Percentiles rank a stretch among this genome's conserved stretches.
phyloP scores from a whole-genome alignment of 805 yeast species.

The Candida khao-thaluensis region DNA sequence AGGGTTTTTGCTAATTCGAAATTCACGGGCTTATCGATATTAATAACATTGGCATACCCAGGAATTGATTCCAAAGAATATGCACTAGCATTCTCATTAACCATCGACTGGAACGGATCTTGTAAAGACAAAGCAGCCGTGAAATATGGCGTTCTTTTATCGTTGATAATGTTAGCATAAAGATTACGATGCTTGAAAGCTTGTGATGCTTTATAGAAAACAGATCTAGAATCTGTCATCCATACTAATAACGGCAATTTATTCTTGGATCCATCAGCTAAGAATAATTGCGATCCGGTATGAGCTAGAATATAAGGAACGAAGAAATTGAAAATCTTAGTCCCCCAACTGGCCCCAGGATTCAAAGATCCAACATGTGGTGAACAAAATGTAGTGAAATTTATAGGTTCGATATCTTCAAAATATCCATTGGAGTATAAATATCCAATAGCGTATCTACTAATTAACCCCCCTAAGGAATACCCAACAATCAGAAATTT shows the following conservation, averaged over 20 bases:
- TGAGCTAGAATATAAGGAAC: conserved; percentile 66
- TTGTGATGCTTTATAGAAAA: conserved; percentile 56
- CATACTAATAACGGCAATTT: conserved; percentile 54
- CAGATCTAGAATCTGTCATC: conserved; percentile 64
- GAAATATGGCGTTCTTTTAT: conserved; percentile 80
- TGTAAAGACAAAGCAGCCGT: conserved; percentile 66
- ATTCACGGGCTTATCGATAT: conserved; percentile 45
- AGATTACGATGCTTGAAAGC: conserved; percentile 53
- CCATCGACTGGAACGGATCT: conserved; percentile 60
- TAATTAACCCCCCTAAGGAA: conserved; percentile 43
- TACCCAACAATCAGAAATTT: conserved; percentile 42
- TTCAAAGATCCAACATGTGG: conserved; percentile 72
- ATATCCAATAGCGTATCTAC: conserved; percentile 45
- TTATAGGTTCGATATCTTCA: conserved; percentile 52
- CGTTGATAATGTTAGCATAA: conserved; percentile 78
- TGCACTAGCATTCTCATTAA: conserved; percentile 33
- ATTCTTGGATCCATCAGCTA: conserved; percentile 24
- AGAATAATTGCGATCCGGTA: conserved; percentile 73
- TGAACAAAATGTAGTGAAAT: conserved; percentile 50
- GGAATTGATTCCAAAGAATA: conserved; percentile 45
- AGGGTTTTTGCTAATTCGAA: conserved; percentile 11
- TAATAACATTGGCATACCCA: conserved; percentile 60
- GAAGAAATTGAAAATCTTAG: conserved; percentile 54
- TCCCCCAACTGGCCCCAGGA: conserved; percentile 35
- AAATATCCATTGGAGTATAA: conserved; percentile 54